Conservation (phyloP, 1,284 basidiomycete genomes). For the Microbotryum intermedium region DNA sequence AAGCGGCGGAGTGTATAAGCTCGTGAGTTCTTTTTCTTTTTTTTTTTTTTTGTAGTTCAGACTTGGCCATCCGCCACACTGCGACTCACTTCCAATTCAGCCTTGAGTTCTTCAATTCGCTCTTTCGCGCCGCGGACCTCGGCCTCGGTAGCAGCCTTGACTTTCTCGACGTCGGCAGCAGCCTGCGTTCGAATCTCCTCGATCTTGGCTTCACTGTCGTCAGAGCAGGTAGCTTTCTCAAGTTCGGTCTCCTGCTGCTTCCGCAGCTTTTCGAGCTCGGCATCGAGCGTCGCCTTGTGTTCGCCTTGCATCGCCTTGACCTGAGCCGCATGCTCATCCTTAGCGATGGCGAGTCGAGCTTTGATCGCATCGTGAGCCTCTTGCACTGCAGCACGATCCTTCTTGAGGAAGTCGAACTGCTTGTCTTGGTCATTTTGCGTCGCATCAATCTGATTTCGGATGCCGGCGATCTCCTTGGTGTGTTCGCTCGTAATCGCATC, state of each 20-base stretch:
- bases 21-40: not conserved
- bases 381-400: not conserved
- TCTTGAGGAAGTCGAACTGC: not conserved
- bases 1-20: not conserved
- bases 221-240: too few relatives aligned
- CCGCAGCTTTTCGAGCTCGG: too few relatives aligned
- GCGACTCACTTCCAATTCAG: not conserved
- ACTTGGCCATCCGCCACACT: not conserved
- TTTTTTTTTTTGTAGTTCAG: not conserved
- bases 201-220: too few relatives aligned
- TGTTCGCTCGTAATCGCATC: conserved; percentile 44
- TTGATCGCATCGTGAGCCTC: not conserved
- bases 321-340: not conserved
- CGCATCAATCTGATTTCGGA: not conserved
- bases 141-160: not conserved
- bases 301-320: not conserved
- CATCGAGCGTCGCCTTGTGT: not conserved
- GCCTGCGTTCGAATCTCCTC: not conserved
- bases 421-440: not conserved
- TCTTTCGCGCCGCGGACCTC: not conserved
- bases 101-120: not conserved
- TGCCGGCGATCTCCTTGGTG: conserved; percentile 32
- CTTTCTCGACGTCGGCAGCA: not conserved
- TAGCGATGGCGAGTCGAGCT: not conserved
- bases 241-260: too few relatives aligned